Conservation (phyloP, 805 yeast species). For the Nakazawaea ambrosiae region DNA sequence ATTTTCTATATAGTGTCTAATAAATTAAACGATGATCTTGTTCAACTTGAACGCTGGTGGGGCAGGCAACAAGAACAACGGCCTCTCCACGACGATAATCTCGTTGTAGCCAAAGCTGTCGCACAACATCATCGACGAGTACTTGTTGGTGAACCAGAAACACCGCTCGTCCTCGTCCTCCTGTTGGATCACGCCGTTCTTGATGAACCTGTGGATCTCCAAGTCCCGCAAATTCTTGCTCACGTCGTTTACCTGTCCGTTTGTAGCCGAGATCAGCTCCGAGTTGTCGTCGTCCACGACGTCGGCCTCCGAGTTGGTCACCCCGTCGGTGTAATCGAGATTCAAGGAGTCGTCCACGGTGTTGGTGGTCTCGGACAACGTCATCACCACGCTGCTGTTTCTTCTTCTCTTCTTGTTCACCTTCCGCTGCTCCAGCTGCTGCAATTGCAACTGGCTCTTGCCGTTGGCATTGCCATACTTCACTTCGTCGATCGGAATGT, state of each 20-base stretch:
- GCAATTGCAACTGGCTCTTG: constrained; percentile 25
- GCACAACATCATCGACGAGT: constrained; percentile 63
- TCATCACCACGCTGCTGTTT: constrained; percentile 20
- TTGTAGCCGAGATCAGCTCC: not conserved
- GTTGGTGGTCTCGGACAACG: constrained; percentile 30
- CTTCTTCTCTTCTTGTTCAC: constrained; percentile 24
- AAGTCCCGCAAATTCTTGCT: constrained; percentile 12
- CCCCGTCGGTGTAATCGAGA: constrained; percentile 24
- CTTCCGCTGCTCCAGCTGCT: constrained; percentile 28
- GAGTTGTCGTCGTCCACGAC: constrained; percentile 18
- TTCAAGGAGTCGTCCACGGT: constrained; percentile 14
- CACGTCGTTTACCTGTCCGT: not conserved
- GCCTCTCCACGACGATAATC: constrained; percentile 72
- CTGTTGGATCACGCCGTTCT: constrained; percentile 10
- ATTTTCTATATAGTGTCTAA: not conserved
- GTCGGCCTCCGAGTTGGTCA: constrained; percentile 26
- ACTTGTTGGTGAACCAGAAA: constrained; percentile 73
- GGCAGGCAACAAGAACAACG: constrained; percentile 47
- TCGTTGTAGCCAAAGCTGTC: constrained; percentile 47
- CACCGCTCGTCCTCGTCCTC: constrained; percentile 29
- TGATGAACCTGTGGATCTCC: constrained; percentile 10
- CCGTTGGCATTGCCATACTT: constrained; percentile 23
- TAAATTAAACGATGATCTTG: constrained; percentile 37
- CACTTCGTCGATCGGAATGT: constrained; percentile 37
- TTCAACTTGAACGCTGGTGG: constrained; percentile 62